These are phyloP conservation scores for Bruguiera hainesii DNA, from an alignment of 441 rosid genomes.

Conservation along the genomic window DNA sequence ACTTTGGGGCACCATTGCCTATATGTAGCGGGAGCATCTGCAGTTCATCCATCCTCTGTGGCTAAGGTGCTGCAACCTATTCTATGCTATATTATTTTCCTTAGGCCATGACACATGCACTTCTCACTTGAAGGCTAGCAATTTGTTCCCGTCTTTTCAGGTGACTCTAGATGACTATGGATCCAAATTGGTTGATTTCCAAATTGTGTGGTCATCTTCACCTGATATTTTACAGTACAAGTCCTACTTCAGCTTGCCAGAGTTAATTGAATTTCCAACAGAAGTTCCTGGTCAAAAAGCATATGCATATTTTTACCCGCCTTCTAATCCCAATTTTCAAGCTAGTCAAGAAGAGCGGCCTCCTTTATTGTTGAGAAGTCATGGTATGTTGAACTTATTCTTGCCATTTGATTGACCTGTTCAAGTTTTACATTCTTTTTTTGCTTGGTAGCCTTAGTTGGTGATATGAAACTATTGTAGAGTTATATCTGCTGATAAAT, in stretches of 20 bases:
- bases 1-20: slow-evolving; percentile 58
- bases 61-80: slow-evolving; percentile 55
- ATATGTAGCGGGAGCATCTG: slow-evolving; percentile 80
- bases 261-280: slow-evolving; percentile 86
- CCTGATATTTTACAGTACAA: slow-evolving; percentile 59
- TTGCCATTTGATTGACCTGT: background rate
- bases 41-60: slow-evolving; percentile 71
- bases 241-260: slow-evolving; percentile 73
- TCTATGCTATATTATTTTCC: slow-evolving; percentile 1
- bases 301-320: slow-evolving; percentile 84
- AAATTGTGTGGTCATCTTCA: slow-evolving; percentile 81
- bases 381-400: slow-evolving; percentile 50
- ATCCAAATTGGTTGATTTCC: slow-evolving; percentile 45
- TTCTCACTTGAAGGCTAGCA: slow-evolving; percentile 3
- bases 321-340: slow-evolving; percentile 58
- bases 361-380: slow-evolving; percentile 81
- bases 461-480: no score
- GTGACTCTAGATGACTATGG: slow-evolving; percentile 57
- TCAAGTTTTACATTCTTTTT: background rate
- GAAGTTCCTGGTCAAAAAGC: slow-evolving; percentile 75
- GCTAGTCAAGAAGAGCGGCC: slow-evolving; percentile 74
- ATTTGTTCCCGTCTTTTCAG: slow-evolving; percentile 34
- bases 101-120: slow-evolving; percentile 2
- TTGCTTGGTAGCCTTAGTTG: no score
- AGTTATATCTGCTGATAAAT: no score